Percentiles rank a stretch among this genome's conserved stretches.
These are phyloP conservation scores for Lathyrus sativus DNA, from an alignment of 306 rosid species.

Conservation along the genomic window DNA sequence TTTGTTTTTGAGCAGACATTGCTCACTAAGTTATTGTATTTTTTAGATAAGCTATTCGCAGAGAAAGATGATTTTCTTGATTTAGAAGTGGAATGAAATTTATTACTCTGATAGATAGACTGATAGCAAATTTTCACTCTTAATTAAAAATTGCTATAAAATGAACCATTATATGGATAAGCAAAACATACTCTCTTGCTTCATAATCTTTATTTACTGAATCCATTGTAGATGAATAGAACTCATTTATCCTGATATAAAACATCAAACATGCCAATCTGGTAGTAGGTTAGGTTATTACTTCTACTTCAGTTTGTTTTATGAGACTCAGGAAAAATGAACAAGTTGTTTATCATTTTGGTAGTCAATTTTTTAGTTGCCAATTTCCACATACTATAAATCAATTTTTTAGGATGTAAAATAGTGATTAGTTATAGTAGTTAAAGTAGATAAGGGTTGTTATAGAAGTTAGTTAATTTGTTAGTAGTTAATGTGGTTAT, in stretches of 20 bases:
- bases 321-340: neutral
- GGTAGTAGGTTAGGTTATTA: neutral
- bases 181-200: neutral
- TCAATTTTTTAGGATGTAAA: too few relatives aligned
- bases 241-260: neutral
- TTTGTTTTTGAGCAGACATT: neutral
- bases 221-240: neutral
- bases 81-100: neutral
- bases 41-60: too few relatives aligned
- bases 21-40: neutral
- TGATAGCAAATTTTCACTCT: too few relatives aligned
- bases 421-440: too few relatives aligned
- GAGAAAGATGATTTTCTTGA: neutral
- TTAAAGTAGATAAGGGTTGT: too few relatives aligned
- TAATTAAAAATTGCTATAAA: too few relatives aligned
- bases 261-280: neutral
- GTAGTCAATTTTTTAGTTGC: neutral
- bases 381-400: neutral
- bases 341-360: neutral
- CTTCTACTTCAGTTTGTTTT: neutral
- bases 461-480: too few relatives aligned
- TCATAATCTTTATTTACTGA: neutral
- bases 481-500: too few relatives aligned
- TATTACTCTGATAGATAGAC: too few relatives aligned
- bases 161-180: neutral